These are phyloP conservation scores for Agroathelia rolfsii DNA, from an alignment of 1,284 basidiomycete species.

Conservation along the genomic window DNA sequence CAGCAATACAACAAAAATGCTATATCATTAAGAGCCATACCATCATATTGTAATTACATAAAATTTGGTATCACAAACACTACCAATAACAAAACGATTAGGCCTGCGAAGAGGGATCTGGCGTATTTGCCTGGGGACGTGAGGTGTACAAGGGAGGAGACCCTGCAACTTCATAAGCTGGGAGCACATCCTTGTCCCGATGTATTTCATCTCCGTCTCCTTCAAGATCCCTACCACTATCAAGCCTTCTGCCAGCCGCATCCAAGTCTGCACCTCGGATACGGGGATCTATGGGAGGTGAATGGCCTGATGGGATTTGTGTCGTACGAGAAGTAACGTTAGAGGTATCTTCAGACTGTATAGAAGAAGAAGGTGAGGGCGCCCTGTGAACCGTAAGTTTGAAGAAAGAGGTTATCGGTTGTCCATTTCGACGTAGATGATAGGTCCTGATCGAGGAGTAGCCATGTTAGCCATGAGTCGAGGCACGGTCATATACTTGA, in stretches of 20 bases:
- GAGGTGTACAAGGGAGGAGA: conserved; percentile 39
- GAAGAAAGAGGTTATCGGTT: conserved; percentile 7
- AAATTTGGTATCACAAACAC: no score
- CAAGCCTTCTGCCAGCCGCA: conserved; percentile 25
- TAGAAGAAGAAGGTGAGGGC: conserved; percentile 8
- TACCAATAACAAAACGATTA: no score
- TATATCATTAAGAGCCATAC: no score
- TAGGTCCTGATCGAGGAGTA: no score
- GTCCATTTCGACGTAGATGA: conserved; percentile 2
- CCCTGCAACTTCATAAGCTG: conserved; percentile 32
- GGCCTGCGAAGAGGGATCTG: no score
- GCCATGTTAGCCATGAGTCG: no score
- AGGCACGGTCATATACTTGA: no score
- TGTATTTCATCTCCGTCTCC: conserved; percentile 21
- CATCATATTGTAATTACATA: no score
- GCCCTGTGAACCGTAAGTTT: conserved; percentile 12
- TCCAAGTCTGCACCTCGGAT: conserved; percentile 27
- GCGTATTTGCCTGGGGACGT: no score
- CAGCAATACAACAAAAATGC: no score
- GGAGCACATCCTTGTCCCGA: conserved; percentile 35
- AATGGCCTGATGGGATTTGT: conserved; percentile 10
- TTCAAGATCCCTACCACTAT: conserved; percentile 13
- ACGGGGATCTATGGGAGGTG: conserved; percentile 12
- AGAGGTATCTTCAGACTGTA: no score
- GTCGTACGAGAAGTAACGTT: conserved; percentile 10